phyloP scores from a whole-genome alignment of 495 filamentous ascomycete genomes.

The Elasticomyces elasticus region DNA sequence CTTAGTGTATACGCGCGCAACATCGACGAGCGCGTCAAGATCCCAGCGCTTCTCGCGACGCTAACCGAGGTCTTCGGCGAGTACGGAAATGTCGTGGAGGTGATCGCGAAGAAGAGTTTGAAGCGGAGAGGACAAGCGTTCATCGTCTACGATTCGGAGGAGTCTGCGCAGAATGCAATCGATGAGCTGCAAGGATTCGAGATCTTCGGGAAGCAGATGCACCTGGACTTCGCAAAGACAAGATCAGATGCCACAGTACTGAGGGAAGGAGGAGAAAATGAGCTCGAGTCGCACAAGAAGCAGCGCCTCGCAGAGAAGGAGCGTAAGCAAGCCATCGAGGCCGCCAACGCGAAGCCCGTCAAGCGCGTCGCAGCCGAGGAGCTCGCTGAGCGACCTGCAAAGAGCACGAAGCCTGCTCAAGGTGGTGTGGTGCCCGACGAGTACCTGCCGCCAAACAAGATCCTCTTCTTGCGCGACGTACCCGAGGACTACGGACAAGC shows the following conservation, averaged over 20 bases:
- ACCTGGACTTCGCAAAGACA: conserved; percentile 72
- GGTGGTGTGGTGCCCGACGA: conserved; percentile 83
- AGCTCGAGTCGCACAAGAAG: conserved; percentile 81
- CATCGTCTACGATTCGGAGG: conserved; percentile 74
- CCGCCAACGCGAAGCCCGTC: conserved; percentile 61
- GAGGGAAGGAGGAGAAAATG: conserved; percentile 59
- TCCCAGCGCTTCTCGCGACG: conserved; percentile 63
- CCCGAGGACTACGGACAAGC: conserved; percentile 81
- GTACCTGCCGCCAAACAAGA: conserved; percentile 94
- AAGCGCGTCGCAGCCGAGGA: conserved; percentile 56
- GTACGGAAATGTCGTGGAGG: conserved; percentile 82
- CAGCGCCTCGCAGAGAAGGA: conserved; percentile 85
- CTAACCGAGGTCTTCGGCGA: conserved; percentile 75
- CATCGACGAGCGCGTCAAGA: conserved; percentile 75
- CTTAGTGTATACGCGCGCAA: conserved; percentile 20
- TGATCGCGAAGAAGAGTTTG: conserved; percentile 85
- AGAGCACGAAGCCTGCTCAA: conserved; percentile 62
- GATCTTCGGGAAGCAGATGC: conserved; percentile 88
- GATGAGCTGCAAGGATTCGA: conserved; percentile 90
- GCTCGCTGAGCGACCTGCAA: conserved; percentile 41
- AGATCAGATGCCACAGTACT: conserved; percentile 81
- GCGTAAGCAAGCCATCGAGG: conserved; percentile 80
- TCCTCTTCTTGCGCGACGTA: conserved; percentile 88
- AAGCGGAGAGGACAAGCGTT: conserved; percentile 95
- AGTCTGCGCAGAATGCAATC: conserved; percentile 68